phyloP scores from a whole-genome alignment of 108 stramenopile species.

The Nannochloropsis salina region DNA sequence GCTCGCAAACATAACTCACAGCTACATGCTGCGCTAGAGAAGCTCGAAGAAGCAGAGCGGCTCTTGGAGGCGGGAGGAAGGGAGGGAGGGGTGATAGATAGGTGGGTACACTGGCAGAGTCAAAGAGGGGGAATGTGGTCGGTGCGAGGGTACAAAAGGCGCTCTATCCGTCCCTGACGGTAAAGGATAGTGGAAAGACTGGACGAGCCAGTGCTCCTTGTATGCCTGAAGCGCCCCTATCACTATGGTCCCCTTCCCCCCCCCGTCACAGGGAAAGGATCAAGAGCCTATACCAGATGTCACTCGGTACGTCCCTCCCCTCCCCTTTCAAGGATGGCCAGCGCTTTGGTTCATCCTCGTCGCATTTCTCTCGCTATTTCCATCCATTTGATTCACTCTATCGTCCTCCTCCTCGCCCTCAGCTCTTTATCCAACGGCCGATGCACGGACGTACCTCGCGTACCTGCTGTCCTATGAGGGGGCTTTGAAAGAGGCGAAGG shows the following conservation, averaged over 20 bases:
- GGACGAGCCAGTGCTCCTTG: background rate
- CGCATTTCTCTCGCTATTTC: background rate
- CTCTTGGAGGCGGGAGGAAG: background rate
- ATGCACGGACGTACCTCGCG: background rate
- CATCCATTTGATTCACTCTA: background rate
- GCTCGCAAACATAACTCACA: background rate
- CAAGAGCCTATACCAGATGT: background rate
- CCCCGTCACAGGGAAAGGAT: background rate
- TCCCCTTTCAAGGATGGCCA: too few species aligned
- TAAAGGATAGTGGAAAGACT: background rate
- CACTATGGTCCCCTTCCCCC: background rate
- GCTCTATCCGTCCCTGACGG: too few species aligned
- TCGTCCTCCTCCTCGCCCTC: background rate
- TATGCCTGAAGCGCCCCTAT: background rate
- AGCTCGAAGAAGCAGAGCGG: constrained; percentile 5
- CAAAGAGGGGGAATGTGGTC: too few species aligned
- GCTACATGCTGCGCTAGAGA: background rate
- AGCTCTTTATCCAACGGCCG: background rate
- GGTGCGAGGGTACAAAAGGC: too few species aligned
- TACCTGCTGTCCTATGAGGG: background rate
- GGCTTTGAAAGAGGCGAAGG: background rate
- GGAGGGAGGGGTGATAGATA: background rate
- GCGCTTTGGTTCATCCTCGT: too few species aligned
- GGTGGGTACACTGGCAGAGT: background rate
- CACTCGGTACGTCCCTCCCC: background rate